Base-by-base conservation (phyloP, 2,329 filamentous ascomycete genomes). In the Colletotrichum sp. region DNA sequence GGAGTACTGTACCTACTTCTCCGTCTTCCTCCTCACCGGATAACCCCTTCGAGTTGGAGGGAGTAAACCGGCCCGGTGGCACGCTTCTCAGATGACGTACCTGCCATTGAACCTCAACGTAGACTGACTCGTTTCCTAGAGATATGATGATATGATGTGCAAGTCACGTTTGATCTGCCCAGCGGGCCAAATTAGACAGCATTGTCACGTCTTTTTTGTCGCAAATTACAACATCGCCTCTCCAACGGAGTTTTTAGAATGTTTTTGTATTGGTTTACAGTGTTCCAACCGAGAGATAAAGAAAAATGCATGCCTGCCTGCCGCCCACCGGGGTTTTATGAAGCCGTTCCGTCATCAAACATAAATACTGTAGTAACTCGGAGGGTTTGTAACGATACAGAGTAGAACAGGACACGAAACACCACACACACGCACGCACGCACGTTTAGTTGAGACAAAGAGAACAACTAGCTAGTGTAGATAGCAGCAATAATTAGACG, bases 291-390 rank as follows among this genome's bases (percentile, higher is more conserved):
- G 15, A 24, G 30, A 48, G 26, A 55, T 34, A n/a, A 60, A 74
- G 70, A 55, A 59, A 63, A 48, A 34, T 63, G 57, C 62, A 30
- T 72, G 24, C 63, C 55, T 28, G 62, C 72, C 59, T 60, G 60
- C 48, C 70, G 59, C 57, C 70, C 64, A 75, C 57, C 74, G 36
- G 59, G 44, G 57, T 74, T 66, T 66, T 69, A 69, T 69, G 32
- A 76, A 74, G 74, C 74, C 74, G 74, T 76, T 74, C 70, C 74
- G 74, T 74, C 74, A 76, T 76, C 74, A 76, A 76, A 67, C 65
- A 74, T 76, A 74, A 65, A 48, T 73, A 72, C 73, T 75, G 69
- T 75, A 73, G 63, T 75, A 68, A 36, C 59, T 76, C 44, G 60
- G 65, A 36, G 18, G 44, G 34, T 18, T 30, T 72, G 16, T 68